These are phyloP conservation scores for Neostapfia colusana DNA, from an alignment of 176 grass and related monocot species.

Conservation along the genomic window DNA sequence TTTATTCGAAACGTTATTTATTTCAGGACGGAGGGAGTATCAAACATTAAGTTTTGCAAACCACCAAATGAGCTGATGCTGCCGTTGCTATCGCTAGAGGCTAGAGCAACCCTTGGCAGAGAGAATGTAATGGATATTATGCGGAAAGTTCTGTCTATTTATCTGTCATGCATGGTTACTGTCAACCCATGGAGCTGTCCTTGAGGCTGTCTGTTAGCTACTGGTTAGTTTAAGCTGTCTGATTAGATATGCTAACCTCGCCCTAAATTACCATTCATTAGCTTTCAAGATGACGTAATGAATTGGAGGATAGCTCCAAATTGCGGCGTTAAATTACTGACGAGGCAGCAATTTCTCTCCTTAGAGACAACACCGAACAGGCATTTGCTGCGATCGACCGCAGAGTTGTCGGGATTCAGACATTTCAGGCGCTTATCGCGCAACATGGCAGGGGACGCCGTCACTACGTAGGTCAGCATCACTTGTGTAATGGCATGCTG, in stretches of 20 bases:
- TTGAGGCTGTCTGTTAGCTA: conserved; percentile 3
- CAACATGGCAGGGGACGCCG: neutral
- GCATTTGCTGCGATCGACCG: neutral
- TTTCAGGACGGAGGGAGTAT: no score
- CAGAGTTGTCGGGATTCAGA: conserved; percentile 12
- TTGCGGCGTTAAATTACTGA: conserved; percentile 34
- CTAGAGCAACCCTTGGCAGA: neutral
- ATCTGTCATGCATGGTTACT: conserved; percentile 2
- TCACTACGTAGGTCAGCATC: conserved; percentile 16
- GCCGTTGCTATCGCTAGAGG: neutral
- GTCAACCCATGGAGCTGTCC: conserved; percentile 25
- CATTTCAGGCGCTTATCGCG: neutral
- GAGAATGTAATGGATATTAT: neutral
- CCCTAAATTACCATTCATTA: conserved; percentile 33
- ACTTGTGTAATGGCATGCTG: neutral
- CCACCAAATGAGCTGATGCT: conserved; percentile 14
- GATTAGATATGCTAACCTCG: conserved; percentile 15
- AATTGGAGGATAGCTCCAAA: conserved; percentile 16
- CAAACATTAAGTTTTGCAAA: conserved; percentile 1
- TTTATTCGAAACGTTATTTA: no score
- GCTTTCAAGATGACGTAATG: conserved; percentile 33
- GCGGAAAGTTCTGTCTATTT: conserved; percentile 36
- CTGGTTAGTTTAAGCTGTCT: neutral
- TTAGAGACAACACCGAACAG: neutral
- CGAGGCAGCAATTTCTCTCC: neutral